phyloP scores from a whole-genome alignment of 2,329 filamentous ascomycete genomes.

The Boeremia lycopersici region DNA sequence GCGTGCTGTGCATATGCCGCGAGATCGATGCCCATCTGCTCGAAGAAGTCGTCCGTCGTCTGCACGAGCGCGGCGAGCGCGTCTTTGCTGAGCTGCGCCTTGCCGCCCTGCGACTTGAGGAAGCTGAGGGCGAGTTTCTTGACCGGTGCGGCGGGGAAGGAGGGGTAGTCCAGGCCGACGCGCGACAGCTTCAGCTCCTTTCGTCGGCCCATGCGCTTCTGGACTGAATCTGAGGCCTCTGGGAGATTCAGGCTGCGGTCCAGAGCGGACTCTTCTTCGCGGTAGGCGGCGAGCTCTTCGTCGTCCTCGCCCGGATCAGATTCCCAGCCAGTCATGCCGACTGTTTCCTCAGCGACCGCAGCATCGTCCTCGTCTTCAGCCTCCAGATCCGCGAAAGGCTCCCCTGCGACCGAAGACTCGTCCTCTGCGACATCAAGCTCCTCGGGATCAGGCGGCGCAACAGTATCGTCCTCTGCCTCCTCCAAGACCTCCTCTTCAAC shows the following conservation, averaged over 20 bases:
- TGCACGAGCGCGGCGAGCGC: slow-evolving; percentile 76
- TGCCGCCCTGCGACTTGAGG: slow-evolving; percentile 69
- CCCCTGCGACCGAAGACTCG: neutral
- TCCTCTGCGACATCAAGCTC: neutral
- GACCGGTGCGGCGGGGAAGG: slow-evolving; percentile 73
- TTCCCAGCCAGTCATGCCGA: slow-evolving; percentile 39
- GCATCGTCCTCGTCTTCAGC: slow-evolving; percentile 5
- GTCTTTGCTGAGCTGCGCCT: slow-evolving; percentile 73
- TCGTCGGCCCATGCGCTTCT: slow-evolving; percentile 31
- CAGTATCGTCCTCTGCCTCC: slow-evolving; percentile 16
- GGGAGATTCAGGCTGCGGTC: slow-evolving; percentile 43
- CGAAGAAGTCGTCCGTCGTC: slow-evolving; percentile 90
- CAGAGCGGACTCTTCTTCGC: slow-evolving; percentile 43
- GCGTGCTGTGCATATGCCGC: slow-evolving; percentile 81
- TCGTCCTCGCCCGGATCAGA: slow-evolving; percentile 34
- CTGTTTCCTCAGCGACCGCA: neutral
- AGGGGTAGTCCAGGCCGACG: slow-evolving; percentile 76
- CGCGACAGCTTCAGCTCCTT: slow-evolving; percentile 67
- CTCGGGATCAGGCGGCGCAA: slow-evolving; percentile 1
- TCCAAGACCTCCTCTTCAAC: slow-evolving; percentile 21
- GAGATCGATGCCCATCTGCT: slow-evolving; percentile 82
- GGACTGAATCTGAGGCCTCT: slow-evolving; percentile 19
- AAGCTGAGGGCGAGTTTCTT: slow-evolving; percentile 75
- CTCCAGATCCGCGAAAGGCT: slow-evolving; percentile 10
- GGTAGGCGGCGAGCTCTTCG: slow-evolving; percentile 43